phyloP scores from a whole-genome alignment of 2,329 filamentous ascomycete species.

The Cladosporium sp. region DNA sequence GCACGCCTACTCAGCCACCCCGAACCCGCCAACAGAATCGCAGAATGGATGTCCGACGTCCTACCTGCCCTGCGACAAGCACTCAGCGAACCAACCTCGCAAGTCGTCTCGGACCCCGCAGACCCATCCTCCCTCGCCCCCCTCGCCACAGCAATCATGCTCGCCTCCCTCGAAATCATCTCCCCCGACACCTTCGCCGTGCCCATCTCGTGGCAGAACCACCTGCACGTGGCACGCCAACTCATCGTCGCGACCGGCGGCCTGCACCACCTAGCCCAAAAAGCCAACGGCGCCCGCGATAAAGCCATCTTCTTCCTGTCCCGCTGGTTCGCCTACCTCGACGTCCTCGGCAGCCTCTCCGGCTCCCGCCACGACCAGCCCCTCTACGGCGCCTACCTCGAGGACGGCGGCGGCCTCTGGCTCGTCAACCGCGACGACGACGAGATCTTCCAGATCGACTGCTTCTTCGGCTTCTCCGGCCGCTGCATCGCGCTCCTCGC shows the following conservation, averaged over 20 bases:
- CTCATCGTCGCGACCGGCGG: conserved; percentile 64
- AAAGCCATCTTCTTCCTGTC: conserved; percentile 66
- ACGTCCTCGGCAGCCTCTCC: conserved; percentile 67
- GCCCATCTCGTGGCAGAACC: conserved; percentile 73
- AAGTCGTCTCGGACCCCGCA: conserved; percentile 31
- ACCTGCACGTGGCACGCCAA: conserved; percentile 68
- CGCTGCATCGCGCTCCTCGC: conserved; percentile 65
- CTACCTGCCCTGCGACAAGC: conserved; percentile 65
- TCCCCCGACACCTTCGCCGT: conserved; percentile 75
- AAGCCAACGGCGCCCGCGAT: conserved; percentile 38
- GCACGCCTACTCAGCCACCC: conserved; percentile 66
- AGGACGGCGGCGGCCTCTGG: conserved; percentile 31
- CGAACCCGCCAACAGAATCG: conserved; percentile 71
- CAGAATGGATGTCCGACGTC: conserved; percentile 73
- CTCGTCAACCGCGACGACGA: conserved; percentile 30
- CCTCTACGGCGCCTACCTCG: conserved; percentile 35
- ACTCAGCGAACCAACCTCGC: conserved; percentile 36
- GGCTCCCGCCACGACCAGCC: conserved; percentile 46
- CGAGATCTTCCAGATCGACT: conserved; percentile 61
- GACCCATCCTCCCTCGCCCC: conserved; percentile 65
- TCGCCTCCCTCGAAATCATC: conserved; percentile 76
- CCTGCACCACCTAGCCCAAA: conserved; percentile 40
- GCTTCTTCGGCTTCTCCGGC: conserved; percentile 71
- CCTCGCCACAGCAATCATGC: conserved; percentile 76
- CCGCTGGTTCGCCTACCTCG: conserved; percentile 79